These are phyloP conservation scores for Dendrobium huoshanense DNA, from an alignment of 106 monocot genomes.

Conservation along the genomic window DNA sequence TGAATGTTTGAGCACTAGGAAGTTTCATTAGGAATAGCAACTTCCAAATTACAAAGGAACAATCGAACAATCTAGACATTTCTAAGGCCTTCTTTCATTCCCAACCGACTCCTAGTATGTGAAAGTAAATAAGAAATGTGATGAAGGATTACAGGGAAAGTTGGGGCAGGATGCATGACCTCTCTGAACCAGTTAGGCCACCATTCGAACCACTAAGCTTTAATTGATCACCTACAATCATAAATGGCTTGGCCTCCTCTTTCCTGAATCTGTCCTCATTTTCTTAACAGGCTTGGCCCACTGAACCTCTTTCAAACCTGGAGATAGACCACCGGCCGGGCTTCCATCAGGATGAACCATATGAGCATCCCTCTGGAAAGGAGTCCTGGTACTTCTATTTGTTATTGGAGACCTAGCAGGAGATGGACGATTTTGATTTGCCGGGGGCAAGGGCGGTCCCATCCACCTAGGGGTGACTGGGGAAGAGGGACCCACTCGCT, in stretches of 20 bases:
- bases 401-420: conserved; percentile 15
- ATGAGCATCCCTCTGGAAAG: conserved; percentile 29
- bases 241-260: conserved; percentile 76
- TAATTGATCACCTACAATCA: conserved; percentile 21
- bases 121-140: not conserved
- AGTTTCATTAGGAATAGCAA: not conserved
- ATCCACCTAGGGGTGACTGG: conserved; percentile 27
- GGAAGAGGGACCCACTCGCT: conserved; percentile 28
- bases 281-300: conserved; percentile 96
- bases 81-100: no score
- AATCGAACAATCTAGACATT: no score
- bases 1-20: not conserved
- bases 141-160: not conserved
- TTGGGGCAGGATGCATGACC: not conserved
- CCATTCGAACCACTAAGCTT: not conserved
- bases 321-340: conserved; percentile 9
- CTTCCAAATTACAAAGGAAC: no score
- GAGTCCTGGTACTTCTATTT: conserved; percentile 22
- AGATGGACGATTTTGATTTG: conserved; percentile 19
- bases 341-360: conserved; percentile 5
- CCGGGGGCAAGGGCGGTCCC: conserved; percentile 20
- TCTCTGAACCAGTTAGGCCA: not conserved
- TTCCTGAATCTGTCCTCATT: conserved; percentile 79
- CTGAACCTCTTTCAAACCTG: conserved; percentile 47
- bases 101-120: not conserved